phyloP scores from a whole-genome alignment of 2,329 filamentous ascomycete species.

The Trichophyton benhamiae region DNA sequence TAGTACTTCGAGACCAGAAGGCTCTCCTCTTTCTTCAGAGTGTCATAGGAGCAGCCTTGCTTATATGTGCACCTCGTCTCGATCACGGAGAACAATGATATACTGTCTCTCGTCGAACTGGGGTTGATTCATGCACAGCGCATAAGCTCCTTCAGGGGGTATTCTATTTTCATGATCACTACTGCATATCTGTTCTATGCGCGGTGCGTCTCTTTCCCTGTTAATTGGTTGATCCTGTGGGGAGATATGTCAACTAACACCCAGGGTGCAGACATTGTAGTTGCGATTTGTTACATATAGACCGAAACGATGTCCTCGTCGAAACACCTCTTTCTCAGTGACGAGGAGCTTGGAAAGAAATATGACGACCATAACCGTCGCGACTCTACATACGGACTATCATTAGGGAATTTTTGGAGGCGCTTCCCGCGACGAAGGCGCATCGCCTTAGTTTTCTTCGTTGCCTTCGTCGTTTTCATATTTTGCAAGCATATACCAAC shows the following conservation, averaged over 20 bases:
- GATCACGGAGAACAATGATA: background rate
- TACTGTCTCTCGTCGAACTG: background rate
- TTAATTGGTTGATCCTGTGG: background rate
- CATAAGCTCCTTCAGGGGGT: background rate
- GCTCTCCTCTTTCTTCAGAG: background rate
- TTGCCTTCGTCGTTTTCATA: conserved; percentile 46
- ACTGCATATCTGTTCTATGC: background rate
- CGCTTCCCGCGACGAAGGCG: conserved; percentile 36
- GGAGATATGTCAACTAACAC: background rate
- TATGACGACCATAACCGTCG: conserved; percentile 47
- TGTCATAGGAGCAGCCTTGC: background rate
- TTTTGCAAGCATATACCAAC: conserved; percentile 36
- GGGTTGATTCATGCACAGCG: background rate
- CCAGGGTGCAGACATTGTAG: background rate
- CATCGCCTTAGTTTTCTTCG: conserved; percentile 36
- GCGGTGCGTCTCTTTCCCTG: background rate
- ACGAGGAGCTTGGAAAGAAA: conserved; percentile 54
- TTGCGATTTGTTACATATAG: background rate
- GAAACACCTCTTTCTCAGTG: conserved; percentile 34
- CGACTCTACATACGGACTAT: conserved; percentile 16
- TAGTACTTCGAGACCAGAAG: background rate
- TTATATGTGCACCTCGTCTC: background rate
- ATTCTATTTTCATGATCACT: conserved; percentile 7
- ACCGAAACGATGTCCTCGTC: conserved; percentile 25
- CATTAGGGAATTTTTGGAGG: conserved; percentile 25